Percentiles rank a stretch among this genome's conserved stretches.
These are phyloP conservation scores for Diphasiastrum complanatum DNA, from an alignment of 83 land plant species.

Conservation along the genomic window DNA sequence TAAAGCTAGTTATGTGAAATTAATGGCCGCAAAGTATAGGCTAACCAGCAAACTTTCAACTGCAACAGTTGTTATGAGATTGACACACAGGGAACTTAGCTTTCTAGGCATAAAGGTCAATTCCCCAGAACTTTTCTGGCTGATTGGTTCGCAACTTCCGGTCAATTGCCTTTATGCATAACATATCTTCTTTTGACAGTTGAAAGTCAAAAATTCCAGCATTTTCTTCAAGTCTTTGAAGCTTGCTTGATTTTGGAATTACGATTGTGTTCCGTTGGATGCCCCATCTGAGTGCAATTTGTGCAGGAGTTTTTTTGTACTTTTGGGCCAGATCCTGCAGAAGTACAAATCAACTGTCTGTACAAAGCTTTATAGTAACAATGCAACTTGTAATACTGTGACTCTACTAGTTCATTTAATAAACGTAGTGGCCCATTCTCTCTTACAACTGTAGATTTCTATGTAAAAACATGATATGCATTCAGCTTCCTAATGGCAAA, in stretches of 20 bases:
- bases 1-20: no score
- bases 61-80: no score
- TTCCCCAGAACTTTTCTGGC: constrained; percentile 82
- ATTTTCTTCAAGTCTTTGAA: constrained; percentile 67
- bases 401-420: neutral
- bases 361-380: constrained; percentile 1
- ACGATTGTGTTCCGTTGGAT: constrained; percentile 76
- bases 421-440: neutral
- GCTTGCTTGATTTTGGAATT: constrained; percentile 78
- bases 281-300: constrained; percentile 85
- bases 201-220: constrained; percentile 66
- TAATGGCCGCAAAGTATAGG: no score
- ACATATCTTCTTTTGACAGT: constrained; percentile 73
- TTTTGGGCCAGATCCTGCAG: constrained; percentile 65
- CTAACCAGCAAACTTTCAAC: no score
- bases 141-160: constrained; percentile 61
- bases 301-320: constrained; percentile 69
- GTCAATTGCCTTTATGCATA: constrained; percentile 53
- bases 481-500: constrained; percentile 3
- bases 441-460: no score
- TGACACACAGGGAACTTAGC: no score
- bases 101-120: constrained; percentile 68
- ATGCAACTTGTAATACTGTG: neutral
- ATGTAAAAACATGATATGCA: no score
- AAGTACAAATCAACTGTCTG: neutral